These are phyloP conservation scores for Aegilops speltoides DNA, from an alignment of 176 grass and related monocot genomes.

Conservation along the genomic window DNA sequence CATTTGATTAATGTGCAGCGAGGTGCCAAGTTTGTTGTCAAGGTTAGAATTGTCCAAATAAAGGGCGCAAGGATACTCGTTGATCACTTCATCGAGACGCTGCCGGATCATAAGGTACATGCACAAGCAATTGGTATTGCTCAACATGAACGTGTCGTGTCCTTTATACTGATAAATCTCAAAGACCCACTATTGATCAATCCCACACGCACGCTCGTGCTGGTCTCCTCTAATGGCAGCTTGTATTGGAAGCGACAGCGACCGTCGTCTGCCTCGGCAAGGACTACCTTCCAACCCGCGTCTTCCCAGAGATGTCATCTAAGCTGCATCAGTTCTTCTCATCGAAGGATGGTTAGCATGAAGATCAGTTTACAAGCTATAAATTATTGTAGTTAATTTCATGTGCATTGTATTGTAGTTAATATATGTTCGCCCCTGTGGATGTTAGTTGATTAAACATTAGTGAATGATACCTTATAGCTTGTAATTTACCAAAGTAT, in stretches of 20 bases:
- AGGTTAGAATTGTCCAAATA: slow-evolving; percentile 36
- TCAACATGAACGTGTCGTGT: background rate
- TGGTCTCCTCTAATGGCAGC: slow-evolving; percentile 25
- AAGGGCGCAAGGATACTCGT: slow-evolving; percentile 39
- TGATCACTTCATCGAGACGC: slow-evolving; percentile 56
- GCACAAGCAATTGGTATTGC: background rate
- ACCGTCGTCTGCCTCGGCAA: slow-evolving; percentile 46
- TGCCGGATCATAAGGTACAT: slow-evolving; percentile 52
- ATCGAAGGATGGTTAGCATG: background rate
- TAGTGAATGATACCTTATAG: too few species aligned
- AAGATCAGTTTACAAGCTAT: background rate
- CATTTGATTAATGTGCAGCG: slow-evolving; percentile 14
- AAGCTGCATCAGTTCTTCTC: slow-evolving; percentile 56
- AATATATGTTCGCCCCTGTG: too few species aligned
- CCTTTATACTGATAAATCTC: background rate
- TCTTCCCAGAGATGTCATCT: slow-evolving; percentile 41
- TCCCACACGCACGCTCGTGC: too few species aligned
- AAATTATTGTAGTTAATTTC: background rate
- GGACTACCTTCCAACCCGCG: slow-evolving; percentile 44
- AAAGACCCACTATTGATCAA: too few species aligned
- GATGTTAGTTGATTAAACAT: too few species aligned
- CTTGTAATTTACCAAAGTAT: too few species aligned
- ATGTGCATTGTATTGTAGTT: too few species aligned
- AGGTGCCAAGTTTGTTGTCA: slow-evolving; percentile 43
- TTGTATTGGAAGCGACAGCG: slow-evolving; percentile 58